A percentile compares a stretch with the other conserved stretches of the same genome.
phyloP scores from a whole-genome alignment of 768 basidiomycete species.

The Suillus luteus region DNA sequence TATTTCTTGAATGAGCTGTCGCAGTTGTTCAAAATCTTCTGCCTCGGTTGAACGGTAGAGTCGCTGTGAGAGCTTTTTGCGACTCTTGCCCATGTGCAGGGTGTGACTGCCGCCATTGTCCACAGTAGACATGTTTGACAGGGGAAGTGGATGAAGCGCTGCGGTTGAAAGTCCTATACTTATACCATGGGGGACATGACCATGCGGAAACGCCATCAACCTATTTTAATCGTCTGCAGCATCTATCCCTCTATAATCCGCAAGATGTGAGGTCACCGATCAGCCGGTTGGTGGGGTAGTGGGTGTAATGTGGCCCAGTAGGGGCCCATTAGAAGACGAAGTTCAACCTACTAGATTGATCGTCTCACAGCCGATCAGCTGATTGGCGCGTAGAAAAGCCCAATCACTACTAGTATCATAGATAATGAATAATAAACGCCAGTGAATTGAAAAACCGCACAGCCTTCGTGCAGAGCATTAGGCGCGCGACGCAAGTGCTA shows the following conservation, averaged over 20 bases:
- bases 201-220: not conserved
- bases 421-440: not conserved
- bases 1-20: not conserved
- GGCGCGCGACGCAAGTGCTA: not conserved
- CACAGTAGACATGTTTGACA: not conserved
- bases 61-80: not conserved
- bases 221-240: not conserved
- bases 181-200: not conserved
- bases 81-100: not conserved
- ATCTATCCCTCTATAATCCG: not conserved
- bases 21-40: conserved; percentile 5
- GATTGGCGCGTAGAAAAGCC: not conserved
- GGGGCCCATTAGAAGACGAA: not conserved
- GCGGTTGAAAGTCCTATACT: not conserved
- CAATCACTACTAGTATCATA: not conserved
- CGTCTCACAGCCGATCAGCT: not conserved
- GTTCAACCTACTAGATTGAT: not conserved
- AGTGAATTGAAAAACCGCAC: not conserved
- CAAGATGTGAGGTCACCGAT: not conserved
- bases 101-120: not conserved
- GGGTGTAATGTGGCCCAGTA: not conserved
- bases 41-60: conserved; percentile 6
- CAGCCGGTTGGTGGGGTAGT: not conserved
- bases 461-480: not conserved
- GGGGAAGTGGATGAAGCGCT: not conserved